These are phyloP conservation scores for Exophiala sp. DNA, from an alignment of 2,329 filamentous ascomycete species.

Conservation along the genomic window DNA sequence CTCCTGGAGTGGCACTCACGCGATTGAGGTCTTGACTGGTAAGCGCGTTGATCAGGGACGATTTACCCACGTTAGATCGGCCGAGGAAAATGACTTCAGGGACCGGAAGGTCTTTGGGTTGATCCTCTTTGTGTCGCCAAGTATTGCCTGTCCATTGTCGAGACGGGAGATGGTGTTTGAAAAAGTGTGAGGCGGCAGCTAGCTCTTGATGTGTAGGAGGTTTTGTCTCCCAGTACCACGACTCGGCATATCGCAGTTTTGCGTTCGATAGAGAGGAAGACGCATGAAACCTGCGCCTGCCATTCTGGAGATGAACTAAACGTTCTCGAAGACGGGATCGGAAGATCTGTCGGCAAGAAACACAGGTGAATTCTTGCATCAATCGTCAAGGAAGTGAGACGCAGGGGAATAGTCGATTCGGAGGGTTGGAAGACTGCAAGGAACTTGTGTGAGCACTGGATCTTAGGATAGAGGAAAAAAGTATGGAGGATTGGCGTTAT, in stretches of 20 bases:
- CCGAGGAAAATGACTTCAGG: constrained; percentile 67
- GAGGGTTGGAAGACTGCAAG: too few relatives aligned
- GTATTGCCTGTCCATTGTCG: constrained; percentile 59
- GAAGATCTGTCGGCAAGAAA: constrained; percentile 14
- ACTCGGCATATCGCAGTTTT: constrained; percentile 1
- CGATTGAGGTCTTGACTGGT: constrained; percentile 37
- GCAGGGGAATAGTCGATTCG: not conserved
- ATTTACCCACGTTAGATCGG: constrained; percentile 69
- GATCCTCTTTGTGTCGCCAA: constrained; percentile 54
- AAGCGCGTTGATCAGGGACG: constrained; percentile 62
- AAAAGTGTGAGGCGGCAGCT: constrained; percentile 42
- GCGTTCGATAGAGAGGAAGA: not conserved
- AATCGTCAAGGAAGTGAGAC: not conserved
- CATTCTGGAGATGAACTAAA: constrained; percentile 18
- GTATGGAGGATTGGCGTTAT: not conserved
- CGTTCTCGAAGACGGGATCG: constrained; percentile 17
- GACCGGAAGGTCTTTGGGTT: constrained; percentile 36
- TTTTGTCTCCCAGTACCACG: constrained; percentile 48
- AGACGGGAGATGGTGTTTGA: constrained; percentile 46
- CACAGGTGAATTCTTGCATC: constrained; percentile 17
- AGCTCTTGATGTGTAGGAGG: constrained; percentile 43
- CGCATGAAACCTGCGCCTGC: constrained; percentile 13
- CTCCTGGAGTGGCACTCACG: constrained; percentile 50
- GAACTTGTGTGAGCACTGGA: too few relatives aligned
- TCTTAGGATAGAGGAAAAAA: not conserved